Conservation (phyloP, 805 yeast species). For the Barnettozyma pratensis region DNA sequence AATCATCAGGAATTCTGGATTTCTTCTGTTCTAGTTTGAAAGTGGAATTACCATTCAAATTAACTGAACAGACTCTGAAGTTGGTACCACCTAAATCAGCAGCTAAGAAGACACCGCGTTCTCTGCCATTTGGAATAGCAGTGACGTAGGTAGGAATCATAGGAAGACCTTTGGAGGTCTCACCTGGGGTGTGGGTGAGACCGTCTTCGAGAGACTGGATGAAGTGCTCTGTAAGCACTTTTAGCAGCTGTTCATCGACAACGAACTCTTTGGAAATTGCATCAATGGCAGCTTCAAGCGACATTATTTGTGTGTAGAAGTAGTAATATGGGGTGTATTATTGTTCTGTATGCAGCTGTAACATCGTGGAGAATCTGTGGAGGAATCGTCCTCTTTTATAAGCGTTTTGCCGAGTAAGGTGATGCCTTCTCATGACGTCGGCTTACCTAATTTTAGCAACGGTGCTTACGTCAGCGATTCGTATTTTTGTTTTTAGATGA, state of each 20-base stretch:
- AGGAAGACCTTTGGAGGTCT: slow-evolving; percentile 49
- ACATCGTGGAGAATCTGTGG: too few species aligned
- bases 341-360: background rate
- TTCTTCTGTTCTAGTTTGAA: slow-evolving; percentile 73
- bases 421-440: too few species aligned
- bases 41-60: slow-evolving; percentile 72
- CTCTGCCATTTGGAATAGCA: slow-evolving; percentile 78
- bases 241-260: slow-evolving; percentile 13
- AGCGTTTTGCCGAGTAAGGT: too few species aligned
- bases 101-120: slow-evolving; percentile 77
- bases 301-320: background rate
- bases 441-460: too few species aligned
- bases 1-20: slow-evolving; percentile 69
- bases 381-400: too few species aligned
- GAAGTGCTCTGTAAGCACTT: slow-evolving; percentile 41
- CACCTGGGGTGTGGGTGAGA: slow-evolving; percentile 34
- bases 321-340: background rate
- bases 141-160: slow-evolving; percentile 95
- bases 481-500: too few species aligned
- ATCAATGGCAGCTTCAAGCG: slow-evolving; percentile 13
- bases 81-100: slow-evolving; percentile 97
- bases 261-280: slow-evolving; percentile 19
- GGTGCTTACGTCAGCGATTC: too few species aligned
- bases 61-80: slow-evolving; percentile 88
- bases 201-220: slow-evolving; percentile 59